Evolutionary conservation across 176 grass and related monocot genomes (phyloP), one percentile per base, ranked within the genome.

Genomic region (Carex myosuroides): DNA sequence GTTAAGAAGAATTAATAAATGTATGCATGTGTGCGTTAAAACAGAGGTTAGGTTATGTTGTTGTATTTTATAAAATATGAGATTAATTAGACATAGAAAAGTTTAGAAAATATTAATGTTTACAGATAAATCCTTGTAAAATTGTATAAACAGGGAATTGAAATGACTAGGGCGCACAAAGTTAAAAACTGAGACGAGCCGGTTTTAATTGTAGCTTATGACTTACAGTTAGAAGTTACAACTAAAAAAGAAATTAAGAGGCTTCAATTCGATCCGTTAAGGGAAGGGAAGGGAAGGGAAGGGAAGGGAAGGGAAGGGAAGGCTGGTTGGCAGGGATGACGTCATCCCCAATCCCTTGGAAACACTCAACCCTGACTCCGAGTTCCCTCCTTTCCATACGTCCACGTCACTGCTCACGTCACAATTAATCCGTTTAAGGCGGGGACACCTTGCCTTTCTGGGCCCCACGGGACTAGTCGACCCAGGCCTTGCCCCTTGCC

Each of bases 361-460:
- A 64, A 60, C 35, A 83, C 80, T 65, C 61, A 64, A 74, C 18
- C 66, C 11, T 24, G 24, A 24, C 24, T n/a, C 16, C 3, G 26
- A 29, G 26, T 70, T 14, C 41, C 42, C 18, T 21, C n/a, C 41
- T 68, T 29, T 21, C 80, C 42, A 83, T 83, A 50, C 39, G 80
- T 68, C 80, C 80, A 54, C 80, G 80, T 83, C 80, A 83, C 35
- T 65, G 61, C 80, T 54, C 61, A 64, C 80, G 80, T 82, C 80
- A 82, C 60, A 24, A 24, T 24, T 24, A 16, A 64, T 82, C 80
- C 35, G 52, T 82, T 82, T 33, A 82, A 18, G 3, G 18, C 21
- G 42, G 44, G 60, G 79, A 64, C 32, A 24, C 24, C 57, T 39
- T 37, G 57, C 8, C 16, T 81, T 14, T 32, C 10, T 81, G 79